Percentiles rank a stretch among this genome's conserved stretches.
These are phyloP conservation scores for Vaccinium corymbosum DNA, from an alignment of 148 eudicot species.

Conservation along the genomic window DNA sequence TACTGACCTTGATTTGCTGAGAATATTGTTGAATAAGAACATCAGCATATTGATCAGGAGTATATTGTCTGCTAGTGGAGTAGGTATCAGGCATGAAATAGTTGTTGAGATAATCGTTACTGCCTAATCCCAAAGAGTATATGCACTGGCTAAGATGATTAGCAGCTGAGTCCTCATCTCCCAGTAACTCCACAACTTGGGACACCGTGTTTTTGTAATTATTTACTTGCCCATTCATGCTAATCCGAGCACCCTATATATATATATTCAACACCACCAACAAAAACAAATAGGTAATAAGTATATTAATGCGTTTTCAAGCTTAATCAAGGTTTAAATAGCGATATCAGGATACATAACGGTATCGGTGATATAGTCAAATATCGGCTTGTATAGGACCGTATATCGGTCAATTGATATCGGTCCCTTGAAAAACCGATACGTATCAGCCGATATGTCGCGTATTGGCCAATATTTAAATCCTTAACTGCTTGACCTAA, in stretches of 20 bases:
- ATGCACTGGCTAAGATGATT: constrained; percentile 42
- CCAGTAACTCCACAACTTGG: constrained; percentile 36
- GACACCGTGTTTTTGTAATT: constrained; percentile 45
- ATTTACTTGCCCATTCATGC: constrained; percentile 37
- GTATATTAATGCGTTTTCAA: too few species aligned
- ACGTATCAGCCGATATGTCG: too few species aligned
- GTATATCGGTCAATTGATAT: too few species aligned
- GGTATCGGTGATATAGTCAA: too few species aligned
- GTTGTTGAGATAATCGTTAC: constrained; percentile 60
- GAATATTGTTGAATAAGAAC: constrained; percentile 39
- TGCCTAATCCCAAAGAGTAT: constrained; percentile 45
- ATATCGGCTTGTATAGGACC: too few species aligned
- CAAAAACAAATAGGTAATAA: too few species aligned
- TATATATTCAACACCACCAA: too few species aligned
- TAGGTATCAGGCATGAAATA: constrained; percentile 51
- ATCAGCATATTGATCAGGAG: constrained; percentile 44
- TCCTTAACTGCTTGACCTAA: too few species aligned
- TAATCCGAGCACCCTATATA: constrained; percentile 36
- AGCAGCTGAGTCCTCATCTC: constrained; percentile 40
- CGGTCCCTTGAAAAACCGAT: too few species aligned
- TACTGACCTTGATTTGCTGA: constrained; percentile 46
- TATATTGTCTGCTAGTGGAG: constrained; percentile 32
- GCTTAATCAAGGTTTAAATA: too few species aligned
- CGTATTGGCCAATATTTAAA: too few species aligned
- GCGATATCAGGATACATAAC: too few species aligned